Percentiles rank a stretch among this genome's conserved stretches.
phyloP scores from a whole-genome alignment of 2,329 filamentous ascomycete genomes.

The Alternaria ventricosa region DNA sequence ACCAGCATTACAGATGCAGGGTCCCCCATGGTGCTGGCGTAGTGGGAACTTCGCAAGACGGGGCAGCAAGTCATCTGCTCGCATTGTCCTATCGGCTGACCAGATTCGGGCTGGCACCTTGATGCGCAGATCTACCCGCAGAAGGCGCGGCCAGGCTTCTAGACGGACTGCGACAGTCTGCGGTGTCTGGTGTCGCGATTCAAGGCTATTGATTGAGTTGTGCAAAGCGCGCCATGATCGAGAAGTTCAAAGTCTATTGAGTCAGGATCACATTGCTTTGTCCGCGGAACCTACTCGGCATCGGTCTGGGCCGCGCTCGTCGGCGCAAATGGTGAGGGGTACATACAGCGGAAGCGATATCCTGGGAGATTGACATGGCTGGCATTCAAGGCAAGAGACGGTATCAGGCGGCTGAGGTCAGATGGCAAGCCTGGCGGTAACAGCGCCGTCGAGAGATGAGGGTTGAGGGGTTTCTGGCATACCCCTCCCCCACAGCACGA shows the following conservation, averaged over 20 bases:
- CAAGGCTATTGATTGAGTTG: constrained; percentile 4
- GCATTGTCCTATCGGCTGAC: constrained; percentile 46
- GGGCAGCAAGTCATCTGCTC: constrained; percentile 36
- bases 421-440: constrained; percentile 11
- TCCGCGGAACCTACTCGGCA: constrained; percentile 9
- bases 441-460: constrained; percentile 18
- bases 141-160: constrained; percentile 23
- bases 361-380: constrained; percentile 4
- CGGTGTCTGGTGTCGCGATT: not conserved
- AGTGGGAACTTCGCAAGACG: constrained; percentile 11
- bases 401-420: constrained; percentile 28
- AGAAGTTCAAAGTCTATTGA: constrained; percentile 1
- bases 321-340: constrained; percentile 27
- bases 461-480: not conserved
- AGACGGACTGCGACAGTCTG: not conserved
- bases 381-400: constrained; percentile 9
- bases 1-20: constrained; percentile 43
- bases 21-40: constrained; percentile 19
- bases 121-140: constrained; percentile 38
- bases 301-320: constrained; percentile 10
- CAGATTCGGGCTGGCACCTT: constrained; percentile 28
- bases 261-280: constrained; percentile 9
- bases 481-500: constrained; percentile 30
- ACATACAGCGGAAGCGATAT: constrained; percentile 14
- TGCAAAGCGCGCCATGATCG: not conserved